Evolutionary conservation across 805 yeast species (phyloP).

Genomic region (Metschnikowia koreensis): DNA sequence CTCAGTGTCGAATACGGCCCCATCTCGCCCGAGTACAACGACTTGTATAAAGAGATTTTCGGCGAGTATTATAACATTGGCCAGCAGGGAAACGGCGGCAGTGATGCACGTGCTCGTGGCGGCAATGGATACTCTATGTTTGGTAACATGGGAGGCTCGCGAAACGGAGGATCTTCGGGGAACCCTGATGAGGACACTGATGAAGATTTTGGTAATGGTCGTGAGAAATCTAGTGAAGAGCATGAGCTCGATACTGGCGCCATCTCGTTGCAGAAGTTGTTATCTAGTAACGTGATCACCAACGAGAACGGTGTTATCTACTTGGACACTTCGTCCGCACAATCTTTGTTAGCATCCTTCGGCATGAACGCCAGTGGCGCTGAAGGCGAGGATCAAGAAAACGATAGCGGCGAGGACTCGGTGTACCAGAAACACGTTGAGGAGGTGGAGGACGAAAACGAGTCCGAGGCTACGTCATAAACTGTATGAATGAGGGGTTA

Average conservation of each 20-base stretch:
- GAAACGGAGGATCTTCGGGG: constrained; percentile 7
- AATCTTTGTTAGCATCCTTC: constrained; percentile 57
- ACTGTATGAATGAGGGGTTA: constrained; percentile 2
- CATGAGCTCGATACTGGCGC: constrained; percentile 33
- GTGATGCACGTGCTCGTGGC: constrained; percentile 17
- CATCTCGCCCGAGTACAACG: constrained; percentile 51
- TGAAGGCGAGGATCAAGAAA: constrained; percentile 28
- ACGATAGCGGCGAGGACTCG: constrained; percentile 27
- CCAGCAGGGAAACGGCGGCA: constrained; percentile 29
- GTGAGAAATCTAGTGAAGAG: constrained; percentile 21
- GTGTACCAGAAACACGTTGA: constrained; percentile 32
- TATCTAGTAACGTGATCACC: constrained; percentile 49
- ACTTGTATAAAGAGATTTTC: constrained; percentile 44
- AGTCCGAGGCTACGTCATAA: constrained; percentile 13
- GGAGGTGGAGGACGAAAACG: constrained; percentile 31
- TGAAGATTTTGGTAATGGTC: constrained; percentile 23
- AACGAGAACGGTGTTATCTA: constrained; percentile 65
- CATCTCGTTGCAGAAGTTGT: constrained; percentile 43
- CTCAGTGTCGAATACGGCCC: constrained; percentile 35
- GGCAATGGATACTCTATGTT: constrained; percentile 20
- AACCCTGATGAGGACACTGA: constrained; percentile 27
- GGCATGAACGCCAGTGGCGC: constrained; percentile 29
- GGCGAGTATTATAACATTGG: constrained; percentile 54
- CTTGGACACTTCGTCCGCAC: constrained; percentile 60
- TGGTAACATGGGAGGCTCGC: constrained; percentile 17